These are phyloP conservation scores for Pseudisothecium myosuroides DNA, from an alignment of 225 moss, liverwort and hornwort species.

Conservation along the genomic window DNA sequence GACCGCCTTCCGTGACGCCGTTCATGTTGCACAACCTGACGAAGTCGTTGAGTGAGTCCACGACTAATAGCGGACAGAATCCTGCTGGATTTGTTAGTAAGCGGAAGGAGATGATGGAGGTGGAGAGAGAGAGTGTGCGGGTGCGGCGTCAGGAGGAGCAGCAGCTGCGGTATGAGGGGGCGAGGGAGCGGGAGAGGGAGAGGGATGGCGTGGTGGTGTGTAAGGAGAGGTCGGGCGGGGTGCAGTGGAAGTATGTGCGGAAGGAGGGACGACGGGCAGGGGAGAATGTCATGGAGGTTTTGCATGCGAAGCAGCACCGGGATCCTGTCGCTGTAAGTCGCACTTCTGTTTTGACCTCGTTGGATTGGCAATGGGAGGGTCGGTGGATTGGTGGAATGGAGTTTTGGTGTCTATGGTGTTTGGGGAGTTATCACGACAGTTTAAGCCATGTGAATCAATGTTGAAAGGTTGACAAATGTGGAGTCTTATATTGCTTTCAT, in stretches of 20 bases:
- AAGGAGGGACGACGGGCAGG: neutral
- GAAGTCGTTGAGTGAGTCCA: constrained; percentile 34
- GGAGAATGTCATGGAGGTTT: constrained; percentile 34
- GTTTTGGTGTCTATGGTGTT: neutral
- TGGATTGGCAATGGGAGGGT: neutral
- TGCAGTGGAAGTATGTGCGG: constrained; percentile 50
- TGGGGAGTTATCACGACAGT: neutral
- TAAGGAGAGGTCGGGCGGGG: constrained; percentile 36
- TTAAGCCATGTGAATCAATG: too few species aligned
- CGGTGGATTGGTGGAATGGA: neutral
- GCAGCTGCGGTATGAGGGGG: neutral
- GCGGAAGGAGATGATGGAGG: neutral
- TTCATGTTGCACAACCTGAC: constrained; percentile 55
- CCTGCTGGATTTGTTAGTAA: neutral
- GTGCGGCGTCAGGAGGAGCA: neutral
- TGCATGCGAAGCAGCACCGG: constrained; percentile 47
- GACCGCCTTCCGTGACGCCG: constrained; percentile 26
- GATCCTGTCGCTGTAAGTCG: constrained; percentile 47
- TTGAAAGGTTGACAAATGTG: neutral
- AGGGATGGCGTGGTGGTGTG: constrained; percentile 36
- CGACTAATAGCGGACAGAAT: neutral
- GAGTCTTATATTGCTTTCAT: neutral
- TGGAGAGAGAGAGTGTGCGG: neutral
- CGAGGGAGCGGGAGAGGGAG: constrained; percentile 1
- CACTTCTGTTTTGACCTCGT: neutral